These are phyloP conservation scores for Colletotrichum plurivorum DNA, from an alignment of 2,329 filamentous ascomycete genomes.

Conservation along the genomic window DNA sequence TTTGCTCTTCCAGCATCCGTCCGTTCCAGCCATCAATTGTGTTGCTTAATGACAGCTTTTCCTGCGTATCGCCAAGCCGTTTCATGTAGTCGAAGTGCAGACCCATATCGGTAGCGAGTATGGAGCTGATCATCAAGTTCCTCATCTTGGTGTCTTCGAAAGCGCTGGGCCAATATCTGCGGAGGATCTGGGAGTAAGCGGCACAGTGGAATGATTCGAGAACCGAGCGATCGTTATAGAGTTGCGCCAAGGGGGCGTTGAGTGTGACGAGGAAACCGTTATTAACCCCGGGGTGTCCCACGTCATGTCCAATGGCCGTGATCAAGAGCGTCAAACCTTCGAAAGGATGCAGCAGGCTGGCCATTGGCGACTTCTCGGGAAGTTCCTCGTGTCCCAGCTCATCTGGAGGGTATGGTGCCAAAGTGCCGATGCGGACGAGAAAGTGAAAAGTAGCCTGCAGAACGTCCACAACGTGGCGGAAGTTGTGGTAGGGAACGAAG, in stretches of 20 bases:
- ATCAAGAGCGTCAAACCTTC: slow-evolving; percentile 91
- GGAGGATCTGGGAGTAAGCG: slow-evolving; percentile 94
- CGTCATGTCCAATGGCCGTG: slow-evolving; percentile 97
- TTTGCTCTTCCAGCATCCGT: slow-evolving; percentile 82
- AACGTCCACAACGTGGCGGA: slow-evolving; percentile 96
- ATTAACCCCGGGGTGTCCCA: slow-evolving; percentile 97
- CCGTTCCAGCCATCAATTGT: slow-evolving; percentile 81
- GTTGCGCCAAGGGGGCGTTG: slow-evolving; percentile 91
- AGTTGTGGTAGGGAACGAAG: slow-evolving; percentile 98
- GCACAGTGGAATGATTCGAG: slow-evolving; percentile 98
- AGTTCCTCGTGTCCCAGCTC: slow-evolving; percentile 45
- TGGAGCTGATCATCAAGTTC: slow-evolving; percentile 96
- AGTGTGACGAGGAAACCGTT: slow-evolving; percentile 95
- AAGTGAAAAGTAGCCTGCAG: slow-evolving; percentile 95
- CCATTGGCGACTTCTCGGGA: slow-evolving; percentile 74
- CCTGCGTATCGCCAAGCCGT: slow-evolving; percentile 84
- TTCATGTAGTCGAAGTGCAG: slow-evolving; percentile 98
- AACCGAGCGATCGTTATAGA: slow-evolving; percentile 98
- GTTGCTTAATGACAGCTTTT: slow-evolving; percentile 78
- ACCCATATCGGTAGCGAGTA: slow-evolving; percentile 97
- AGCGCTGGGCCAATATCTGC: slow-evolving; percentile 89
- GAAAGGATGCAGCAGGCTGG: slow-evolving; percentile 83
- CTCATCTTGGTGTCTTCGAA: slow-evolving; percentile 86
- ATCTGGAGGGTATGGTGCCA: slow-evolving; percentile 74
- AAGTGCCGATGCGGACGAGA: slow-evolving; percentile 82